Conservation (phyloP, 208 protist species). For the Leishmania gerbilli region DNA sequence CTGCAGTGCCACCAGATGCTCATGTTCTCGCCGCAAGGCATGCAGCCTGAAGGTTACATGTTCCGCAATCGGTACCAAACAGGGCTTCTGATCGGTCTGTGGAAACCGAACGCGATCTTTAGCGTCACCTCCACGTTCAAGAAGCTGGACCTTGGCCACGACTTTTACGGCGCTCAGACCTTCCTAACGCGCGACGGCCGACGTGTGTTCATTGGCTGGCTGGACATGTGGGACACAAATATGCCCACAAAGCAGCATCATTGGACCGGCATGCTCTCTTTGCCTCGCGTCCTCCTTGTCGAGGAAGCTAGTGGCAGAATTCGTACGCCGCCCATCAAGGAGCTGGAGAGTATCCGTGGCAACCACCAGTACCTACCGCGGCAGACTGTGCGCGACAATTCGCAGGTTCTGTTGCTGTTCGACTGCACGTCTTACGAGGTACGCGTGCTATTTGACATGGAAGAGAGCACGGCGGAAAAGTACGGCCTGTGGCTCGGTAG, state of each 20-base stretch:
- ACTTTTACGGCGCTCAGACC: conserved; percentile 53
- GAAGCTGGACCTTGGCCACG: conserved; percentile 47
- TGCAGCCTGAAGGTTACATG: conserved; percentile 32
- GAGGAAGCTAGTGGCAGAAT: conserved; percentile 40
- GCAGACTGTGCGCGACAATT: conserved; percentile 36
- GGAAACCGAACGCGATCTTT: conserved; percentile 46
- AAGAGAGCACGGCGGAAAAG: conserved; percentile 52
- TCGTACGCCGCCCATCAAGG: conserved; percentile 34
- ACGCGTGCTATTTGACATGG: conserved; percentile 34
- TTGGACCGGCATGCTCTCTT: conserved; percentile 48
- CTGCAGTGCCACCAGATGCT: conserved; percentile 34
- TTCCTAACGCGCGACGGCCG: conserved; percentile 42
- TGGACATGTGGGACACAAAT: conserved; percentile 62
- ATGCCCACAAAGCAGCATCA: conserved; percentile 54
- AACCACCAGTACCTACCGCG: conserved; percentile 32
- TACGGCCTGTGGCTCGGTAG: conserved; percentile 63
- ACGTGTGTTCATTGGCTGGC: conserved; percentile 52
- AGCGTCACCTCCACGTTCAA: conserved; percentile 37
- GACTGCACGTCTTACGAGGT: conserved; percentile 51
- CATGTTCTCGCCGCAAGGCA: conserved; percentile 45
- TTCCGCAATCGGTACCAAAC: conserved; percentile 49
- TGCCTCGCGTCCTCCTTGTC: conserved; percentile 46
- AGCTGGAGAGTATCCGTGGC: conserved; percentile 43
- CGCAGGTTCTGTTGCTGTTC: conserved; percentile 32
- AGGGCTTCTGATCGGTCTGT: conserved; percentile 43